Conservation (phyloP, 495 filamentous ascomycete species). For the Penicilliopsis zonata region DNA sequence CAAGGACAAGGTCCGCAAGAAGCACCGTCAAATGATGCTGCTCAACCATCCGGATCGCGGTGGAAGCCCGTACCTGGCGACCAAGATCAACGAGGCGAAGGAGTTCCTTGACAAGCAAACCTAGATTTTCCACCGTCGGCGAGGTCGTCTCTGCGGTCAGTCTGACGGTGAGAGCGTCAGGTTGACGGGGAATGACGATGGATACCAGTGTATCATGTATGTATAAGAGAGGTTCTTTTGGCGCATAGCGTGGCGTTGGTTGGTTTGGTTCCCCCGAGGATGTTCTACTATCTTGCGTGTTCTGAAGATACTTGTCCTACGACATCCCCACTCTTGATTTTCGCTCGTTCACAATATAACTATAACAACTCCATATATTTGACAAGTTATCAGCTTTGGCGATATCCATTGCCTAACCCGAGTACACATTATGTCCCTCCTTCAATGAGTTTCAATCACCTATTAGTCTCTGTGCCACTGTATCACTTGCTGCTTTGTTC, state of each 20-base stretch:
- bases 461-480: no score
- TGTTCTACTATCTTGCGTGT: conserved; percentile 13
- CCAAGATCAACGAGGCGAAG: conserved; percentile 97
- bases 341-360: conserved; percentile 10
- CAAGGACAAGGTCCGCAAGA: conserved; percentile 90
- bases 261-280: conserved; percentile 18
- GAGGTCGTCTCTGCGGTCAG: background rate
- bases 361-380: no score
- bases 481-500: no score
- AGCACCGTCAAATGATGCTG: conserved; percentile 92
- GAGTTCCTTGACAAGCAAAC: conserved; percentile 77
- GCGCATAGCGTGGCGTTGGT: conserved; percentile 38
- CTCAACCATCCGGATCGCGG: conserved; percentile 96
- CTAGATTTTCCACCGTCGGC: conserved; percentile 6
- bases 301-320: conserved; percentile 11
- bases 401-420: no score
- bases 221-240: conserved; percentile 17
- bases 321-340: conserved; percentile 32
- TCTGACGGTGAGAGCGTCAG: background rate
- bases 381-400: no score
- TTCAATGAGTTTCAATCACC: no score
- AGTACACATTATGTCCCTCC: no score
- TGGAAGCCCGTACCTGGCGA: conserved; percentile 90
- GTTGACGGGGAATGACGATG: background rate
- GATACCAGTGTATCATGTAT: conserved; percentile 2